phyloP scores from a whole-genome alignment of 345 rosid species.

The Salix koriyanagi region DNA sequence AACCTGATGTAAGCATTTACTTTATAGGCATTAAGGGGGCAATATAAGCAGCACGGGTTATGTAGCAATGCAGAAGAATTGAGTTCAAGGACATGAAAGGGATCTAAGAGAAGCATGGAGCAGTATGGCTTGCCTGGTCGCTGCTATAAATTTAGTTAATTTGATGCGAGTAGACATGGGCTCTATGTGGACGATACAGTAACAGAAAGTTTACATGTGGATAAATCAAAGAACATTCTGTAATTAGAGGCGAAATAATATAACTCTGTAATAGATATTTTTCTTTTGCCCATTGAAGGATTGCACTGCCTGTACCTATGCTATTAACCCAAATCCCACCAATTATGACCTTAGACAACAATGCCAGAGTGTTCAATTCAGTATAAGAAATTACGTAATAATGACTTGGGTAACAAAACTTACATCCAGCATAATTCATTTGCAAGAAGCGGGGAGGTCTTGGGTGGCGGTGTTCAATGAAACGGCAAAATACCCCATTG shows the following conservation, averaged over 20 bases:
- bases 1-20: no score
- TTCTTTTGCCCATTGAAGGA: slow-evolving; percentile 1
- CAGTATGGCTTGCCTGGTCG: no score
- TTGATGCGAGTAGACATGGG: no score
- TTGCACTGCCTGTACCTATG: slow-evolving; percentile 1
- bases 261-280: slow-evolving; percentile 11
- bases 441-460: not conserved
- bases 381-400: not conserved
- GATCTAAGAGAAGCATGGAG: no score
- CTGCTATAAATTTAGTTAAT: no score
- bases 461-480: slow-evolving; percentile 26
- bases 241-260: not conserved
- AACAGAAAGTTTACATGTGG: not conserved
- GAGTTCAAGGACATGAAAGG: no score
- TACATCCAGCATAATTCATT: not conserved
- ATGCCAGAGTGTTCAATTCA: not conserved
- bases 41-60: no score
- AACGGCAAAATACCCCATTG: slow-evolving; percentile 83
- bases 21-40: no score
- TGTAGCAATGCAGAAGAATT: no score
- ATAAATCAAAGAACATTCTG: not conserved
- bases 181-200: no score
- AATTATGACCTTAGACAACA: not conserved
- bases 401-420: slow-evolving; percentile 11
- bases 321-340: slow-evolving; percentile 13